Conservation (phyloP, 352 stramenopile species). For the Globisporangium lucens region DNA sequence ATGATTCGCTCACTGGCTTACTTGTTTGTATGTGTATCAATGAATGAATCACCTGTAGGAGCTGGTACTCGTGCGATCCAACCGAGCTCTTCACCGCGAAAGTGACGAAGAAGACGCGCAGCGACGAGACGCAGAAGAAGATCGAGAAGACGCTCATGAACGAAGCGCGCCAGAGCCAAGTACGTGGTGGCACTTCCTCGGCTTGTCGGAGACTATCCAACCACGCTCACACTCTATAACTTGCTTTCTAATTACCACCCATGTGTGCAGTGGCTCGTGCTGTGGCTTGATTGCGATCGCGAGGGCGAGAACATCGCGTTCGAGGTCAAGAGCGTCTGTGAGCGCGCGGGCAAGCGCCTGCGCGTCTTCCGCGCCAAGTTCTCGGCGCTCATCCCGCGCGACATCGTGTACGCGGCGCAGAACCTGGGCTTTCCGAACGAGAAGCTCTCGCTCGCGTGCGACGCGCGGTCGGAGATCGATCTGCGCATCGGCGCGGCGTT, state of each 20-base stretch:
- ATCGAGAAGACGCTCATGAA: slow-evolving; percentile 91
- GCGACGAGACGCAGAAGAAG: slow-evolving; percentile 81
- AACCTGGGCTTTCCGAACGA: slow-evolving; percentile 78
- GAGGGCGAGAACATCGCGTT: slow-evolving; percentile 99
- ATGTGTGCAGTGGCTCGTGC: slow-evolving; percentile 77
- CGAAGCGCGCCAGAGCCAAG: slow-evolving; percentile 76
- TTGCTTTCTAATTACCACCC: slow-evolving; percentile 1
- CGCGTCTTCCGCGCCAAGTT: slow-evolving; percentile 90
- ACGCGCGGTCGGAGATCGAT: slow-evolving; percentile 94
- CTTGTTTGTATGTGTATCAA: slow-evolving; percentile 18
- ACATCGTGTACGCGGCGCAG: slow-evolving; percentile 89
- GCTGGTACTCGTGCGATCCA: slow-evolving; percentile 93
- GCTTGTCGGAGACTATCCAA: background rate
- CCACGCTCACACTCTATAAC: background rate
- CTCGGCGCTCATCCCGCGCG: slow-evolving; percentile 90
- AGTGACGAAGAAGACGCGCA: slow-evolving; percentile 80
- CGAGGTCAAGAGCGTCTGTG: slow-evolving; percentile 92
- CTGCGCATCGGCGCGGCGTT: slow-evolving; percentile 93
- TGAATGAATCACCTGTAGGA: slow-evolving; percentile 39
- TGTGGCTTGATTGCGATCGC: slow-evolving; percentile 99
- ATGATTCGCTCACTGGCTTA: background rate
- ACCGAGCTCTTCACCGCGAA: slow-evolving; percentile 92
- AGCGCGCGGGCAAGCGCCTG: slow-evolving; percentile 63
- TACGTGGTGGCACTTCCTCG: slow-evolving; percentile 18
- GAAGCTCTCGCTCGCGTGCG: slow-evolving; percentile 78